These are phyloP conservation scores for Wickerhamiella nectarea DNA, from an alignment of 805 yeast genomes.

Conservation along the genomic window DNA sequence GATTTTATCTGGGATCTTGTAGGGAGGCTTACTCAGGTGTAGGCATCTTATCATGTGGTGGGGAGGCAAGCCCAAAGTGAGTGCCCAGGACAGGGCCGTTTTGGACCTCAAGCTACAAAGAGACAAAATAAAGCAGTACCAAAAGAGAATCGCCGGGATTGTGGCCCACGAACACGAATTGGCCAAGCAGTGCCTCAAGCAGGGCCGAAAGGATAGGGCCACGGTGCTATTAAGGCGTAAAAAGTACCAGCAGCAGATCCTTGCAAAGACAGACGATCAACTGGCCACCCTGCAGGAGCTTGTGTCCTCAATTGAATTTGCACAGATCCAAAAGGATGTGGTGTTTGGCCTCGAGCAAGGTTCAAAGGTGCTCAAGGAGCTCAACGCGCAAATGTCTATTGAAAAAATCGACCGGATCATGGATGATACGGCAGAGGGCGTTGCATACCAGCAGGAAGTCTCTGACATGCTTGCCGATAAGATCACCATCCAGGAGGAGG, in stretches of 20 bases:
- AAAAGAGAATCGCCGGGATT: constrained; percentile 41
- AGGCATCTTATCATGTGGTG: constrained; percentile 9
- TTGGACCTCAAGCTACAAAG: constrained; percentile 78
- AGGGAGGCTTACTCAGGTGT: too few species aligned
- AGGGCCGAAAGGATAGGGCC: constrained; percentile 47
- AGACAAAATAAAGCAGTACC: constrained; percentile 69
- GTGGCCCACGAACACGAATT: constrained; percentile 47
- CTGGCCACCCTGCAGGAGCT: constrained; percentile 65
- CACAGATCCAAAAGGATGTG: constrained; percentile 76
- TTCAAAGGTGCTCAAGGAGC: constrained; percentile 53
- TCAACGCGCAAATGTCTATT: constrained; percentile 65
- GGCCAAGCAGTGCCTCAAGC: constrained; percentile 42
- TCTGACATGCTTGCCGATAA: constrained; percentile 25
- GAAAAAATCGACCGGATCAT: constrained; percentile 68
- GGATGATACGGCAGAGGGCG: constrained; percentile 76
- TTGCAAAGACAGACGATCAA: constrained; percentile 62
- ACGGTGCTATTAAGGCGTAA: constrained; percentile 57
- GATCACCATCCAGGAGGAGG: constrained; percentile 29
- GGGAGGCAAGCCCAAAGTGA: constrained; percentile 35
- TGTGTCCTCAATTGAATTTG: constrained; percentile 58
- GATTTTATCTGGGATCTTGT: too few species aligned
- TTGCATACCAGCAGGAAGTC: constrained; percentile 52
- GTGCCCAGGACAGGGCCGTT: constrained; percentile 75
- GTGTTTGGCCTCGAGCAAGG: constrained; percentile 71
- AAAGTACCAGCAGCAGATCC: constrained; percentile 67